These are phyloP conservation scores for Globisporangium uncinulatum DNA, from an alignment of 352 stramenopile genomes.

Conservation along the genomic window DNA sequence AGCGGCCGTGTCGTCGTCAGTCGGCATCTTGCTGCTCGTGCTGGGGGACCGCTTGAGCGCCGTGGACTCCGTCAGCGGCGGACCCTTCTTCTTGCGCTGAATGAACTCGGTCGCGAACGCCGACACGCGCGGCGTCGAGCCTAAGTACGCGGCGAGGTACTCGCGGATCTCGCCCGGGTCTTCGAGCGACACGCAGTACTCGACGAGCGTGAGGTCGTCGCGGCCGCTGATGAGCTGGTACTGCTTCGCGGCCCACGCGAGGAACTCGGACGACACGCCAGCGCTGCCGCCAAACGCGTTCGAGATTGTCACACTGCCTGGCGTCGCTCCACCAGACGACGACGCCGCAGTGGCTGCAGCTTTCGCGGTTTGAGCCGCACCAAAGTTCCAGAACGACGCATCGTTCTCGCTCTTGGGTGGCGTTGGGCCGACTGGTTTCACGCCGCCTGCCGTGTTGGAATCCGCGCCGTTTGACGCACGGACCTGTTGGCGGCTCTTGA, in stretches of 20 bases:
- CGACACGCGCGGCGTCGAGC: constrained; percentile 93
- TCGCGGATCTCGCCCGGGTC: constrained; percentile 93
- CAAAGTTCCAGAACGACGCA: constrained; percentile 85
- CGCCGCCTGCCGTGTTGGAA: constrained; percentile 4
- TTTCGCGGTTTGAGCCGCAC: constrained; percentile 28
- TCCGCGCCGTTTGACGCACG: constrained; percentile 32
- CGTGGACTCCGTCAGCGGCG: constrained; percentile 2
- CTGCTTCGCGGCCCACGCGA: constrained; percentile 76
- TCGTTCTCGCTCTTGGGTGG: constrained; percentile 50
- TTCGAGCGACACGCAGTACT: constrained; percentile 95
- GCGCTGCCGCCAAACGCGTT: constrained; percentile 52
- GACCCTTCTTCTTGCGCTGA: constrained; percentile 82
- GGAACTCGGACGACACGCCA: constrained; percentile 63
- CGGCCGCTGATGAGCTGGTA: constrained; percentile 67
- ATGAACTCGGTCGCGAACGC: constrained; percentile 98
- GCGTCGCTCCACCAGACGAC: not conserved
- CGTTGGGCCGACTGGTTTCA: constrained; percentile 22
- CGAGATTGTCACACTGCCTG: constrained; percentile 7
- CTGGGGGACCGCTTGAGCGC: constrained; percentile 37
- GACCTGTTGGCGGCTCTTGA: constrained; percentile 68
- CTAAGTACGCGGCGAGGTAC: constrained; percentile 96
- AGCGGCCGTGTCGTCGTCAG: constrained; percentile 27
- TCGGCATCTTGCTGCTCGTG: constrained; percentile 9
- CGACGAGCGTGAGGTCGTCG: constrained; percentile 81
- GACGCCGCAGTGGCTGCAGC: constrained; percentile 9